phyloP scores from a whole-genome alignment of 768 basidiomycete genomes.

The Gloeostereum incarnatum region DNA sequence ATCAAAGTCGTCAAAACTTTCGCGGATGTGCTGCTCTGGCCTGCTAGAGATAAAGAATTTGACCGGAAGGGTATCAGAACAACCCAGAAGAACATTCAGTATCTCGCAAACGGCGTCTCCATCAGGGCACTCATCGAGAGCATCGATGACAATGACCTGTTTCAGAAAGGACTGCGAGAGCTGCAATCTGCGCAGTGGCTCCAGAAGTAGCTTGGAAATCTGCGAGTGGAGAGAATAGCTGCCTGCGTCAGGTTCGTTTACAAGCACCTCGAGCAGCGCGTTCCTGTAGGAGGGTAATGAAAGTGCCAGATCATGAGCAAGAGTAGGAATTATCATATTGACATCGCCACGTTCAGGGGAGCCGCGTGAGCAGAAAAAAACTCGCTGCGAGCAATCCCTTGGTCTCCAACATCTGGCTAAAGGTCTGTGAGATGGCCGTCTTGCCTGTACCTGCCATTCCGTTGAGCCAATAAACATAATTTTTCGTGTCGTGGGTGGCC shows the following conservation, averaged over 20 bases:
- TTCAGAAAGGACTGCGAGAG: neutral
- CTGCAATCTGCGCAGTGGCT: too few species aligned
- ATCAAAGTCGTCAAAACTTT: too few species aligned
- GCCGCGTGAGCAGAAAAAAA: conserved; percentile 13
- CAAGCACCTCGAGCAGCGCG: neutral
- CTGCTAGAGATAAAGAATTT: conserved; percentile 5
- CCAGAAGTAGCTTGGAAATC: neutral
- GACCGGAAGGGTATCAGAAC: neutral
- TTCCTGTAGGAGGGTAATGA: neutral
- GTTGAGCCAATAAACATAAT: conserved; percentile 14
- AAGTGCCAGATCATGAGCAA: conserved; percentile 7
- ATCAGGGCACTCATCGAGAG: conserved; percentile 13
- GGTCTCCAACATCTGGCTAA: conserved; percentile 9
- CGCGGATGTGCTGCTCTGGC: neutral
- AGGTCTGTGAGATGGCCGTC: conserved; percentile 11
- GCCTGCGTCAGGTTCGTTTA: neutral
- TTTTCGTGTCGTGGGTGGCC: neutral
- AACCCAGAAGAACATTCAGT: conserved; percentile 4
- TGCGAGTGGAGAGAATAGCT: neutral
- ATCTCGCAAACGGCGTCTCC: conserved; percentile 7
- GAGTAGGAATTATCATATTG: conserved; percentile 7
- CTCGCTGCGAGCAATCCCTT: conserved; percentile 11
- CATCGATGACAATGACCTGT: conserved; percentile 13
- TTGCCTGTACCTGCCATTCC: conserved; percentile 15
- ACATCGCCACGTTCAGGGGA: conserved; percentile 9